These are phyloP conservation scores for Lipomyces orientalis DNA, from an alignment of 805 yeast genomes.

Conservation along the genomic window DNA sequence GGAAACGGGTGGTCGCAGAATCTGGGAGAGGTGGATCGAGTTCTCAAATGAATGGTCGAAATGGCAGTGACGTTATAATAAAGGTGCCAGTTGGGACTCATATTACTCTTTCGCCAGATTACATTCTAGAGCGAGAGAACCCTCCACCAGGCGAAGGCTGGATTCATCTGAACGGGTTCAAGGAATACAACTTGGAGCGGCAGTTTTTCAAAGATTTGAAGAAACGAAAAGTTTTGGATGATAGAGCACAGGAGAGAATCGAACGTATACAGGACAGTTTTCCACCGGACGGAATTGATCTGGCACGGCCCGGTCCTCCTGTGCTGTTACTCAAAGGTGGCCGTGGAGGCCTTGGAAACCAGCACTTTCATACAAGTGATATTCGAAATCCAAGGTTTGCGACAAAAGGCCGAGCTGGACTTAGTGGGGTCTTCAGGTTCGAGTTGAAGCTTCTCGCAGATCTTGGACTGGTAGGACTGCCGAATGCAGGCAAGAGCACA, in stretches of 20 bases:
- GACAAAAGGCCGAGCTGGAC: slow-evolving; percentile 74
- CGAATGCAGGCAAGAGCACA: slow-evolving; percentile 96
- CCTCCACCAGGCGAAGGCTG: slow-evolving; percentile 81
- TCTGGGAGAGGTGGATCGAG: slow-evolving; percentile 75
- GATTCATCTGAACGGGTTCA: slow-evolving; percentile 80
- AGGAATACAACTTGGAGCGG: slow-evolving; percentile 67
- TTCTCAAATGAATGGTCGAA: slow-evolving; percentile 83
- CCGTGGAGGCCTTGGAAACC: slow-evolving; percentile 92
- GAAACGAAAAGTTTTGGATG: slow-evolving; percentile 68
- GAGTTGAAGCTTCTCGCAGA: slow-evolving; percentile 92
- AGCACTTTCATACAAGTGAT: slow-evolving; percentile 85
- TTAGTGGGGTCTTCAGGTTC: slow-evolving; percentile 70
- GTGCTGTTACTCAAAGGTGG: slow-evolving; percentile 81
- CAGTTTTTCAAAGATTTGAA: slow-evolving; percentile 71
- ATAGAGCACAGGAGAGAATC: slow-evolving; percentile 58
- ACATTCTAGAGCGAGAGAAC: slow-evolving; percentile 53
- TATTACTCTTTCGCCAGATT: slow-evolving; percentile 50
- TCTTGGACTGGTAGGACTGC: slow-evolving; percentile 90
- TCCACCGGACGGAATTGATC: slow-evolving; percentile 83
- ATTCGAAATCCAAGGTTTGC: slow-evolving; percentile 91
- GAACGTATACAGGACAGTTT: slow-evolving; percentile 71
- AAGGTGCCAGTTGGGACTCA: slow-evolving; percentile 93
- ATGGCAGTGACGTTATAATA: slow-evolving; percentile 77
- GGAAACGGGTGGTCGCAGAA: slow-evolving; percentile 70
- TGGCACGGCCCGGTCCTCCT: slow-evolving; percentile 67